A percentile compares a stretch with the other conserved stretches of the same genome.
Evolutionary conservation across 2,329 filamentous ascomycete genomes (phyloP).

Genomic region (Penicillium sp.): DNA sequence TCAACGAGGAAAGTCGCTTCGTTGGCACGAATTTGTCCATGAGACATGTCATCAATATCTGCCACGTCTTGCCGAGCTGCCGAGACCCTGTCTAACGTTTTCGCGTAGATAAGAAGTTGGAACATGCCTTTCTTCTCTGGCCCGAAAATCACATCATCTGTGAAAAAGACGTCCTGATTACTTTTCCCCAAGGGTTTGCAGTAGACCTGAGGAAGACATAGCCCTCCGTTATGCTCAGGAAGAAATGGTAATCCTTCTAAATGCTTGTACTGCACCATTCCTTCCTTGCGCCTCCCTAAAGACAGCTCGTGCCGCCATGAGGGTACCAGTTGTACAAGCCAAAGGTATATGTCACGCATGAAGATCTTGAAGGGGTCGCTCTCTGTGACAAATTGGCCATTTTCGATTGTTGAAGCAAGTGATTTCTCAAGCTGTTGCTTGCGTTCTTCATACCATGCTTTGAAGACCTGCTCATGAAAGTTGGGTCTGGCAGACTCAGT

Average conservation of each 20-base stretch:
- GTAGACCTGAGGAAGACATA: conserved; percentile 42
- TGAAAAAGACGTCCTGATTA: conserved; percentile 28
- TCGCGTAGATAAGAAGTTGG: conserved; percentile 37
- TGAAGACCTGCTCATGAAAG: conserved; percentile 32
- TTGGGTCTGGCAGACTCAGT: conserved; percentile 8
- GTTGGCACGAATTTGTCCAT: conserved; percentile 5
- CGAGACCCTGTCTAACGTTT: conserved; percentile 6
- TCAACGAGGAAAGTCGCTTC: conserved; percentile 21
- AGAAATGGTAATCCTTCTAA: conserved; percentile 39
- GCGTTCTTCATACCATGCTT: conserved; percentile 42
- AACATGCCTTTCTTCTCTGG: conserved; percentile 35
- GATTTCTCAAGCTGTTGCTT: conserved; percentile 45
- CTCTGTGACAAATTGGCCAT: conserved; percentile 41
- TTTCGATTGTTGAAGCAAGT: conserved; percentile 40
- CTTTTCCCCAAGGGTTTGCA: conserved; percentile 14
- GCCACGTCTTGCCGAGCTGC: conserved; percentile 4
- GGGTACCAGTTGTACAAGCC: conserved; percentile 39
- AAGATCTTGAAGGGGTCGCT: conserved; percentile 35
- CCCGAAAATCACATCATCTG: conserved; percentile 40
- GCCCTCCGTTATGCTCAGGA: conserved; percentile 34
- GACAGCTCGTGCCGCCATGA: conserved; percentile 35
- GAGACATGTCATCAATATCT: conserved; percentile 10
- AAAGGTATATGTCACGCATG: conserved; percentile 39
- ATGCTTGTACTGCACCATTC: conserved; percentile 38
- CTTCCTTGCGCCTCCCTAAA: conserved; percentile 35